Evolutionary conservation across 1,139 yeast genomes (phyloP).

Genomic region (Hyphopichia burtonii): DNA sequence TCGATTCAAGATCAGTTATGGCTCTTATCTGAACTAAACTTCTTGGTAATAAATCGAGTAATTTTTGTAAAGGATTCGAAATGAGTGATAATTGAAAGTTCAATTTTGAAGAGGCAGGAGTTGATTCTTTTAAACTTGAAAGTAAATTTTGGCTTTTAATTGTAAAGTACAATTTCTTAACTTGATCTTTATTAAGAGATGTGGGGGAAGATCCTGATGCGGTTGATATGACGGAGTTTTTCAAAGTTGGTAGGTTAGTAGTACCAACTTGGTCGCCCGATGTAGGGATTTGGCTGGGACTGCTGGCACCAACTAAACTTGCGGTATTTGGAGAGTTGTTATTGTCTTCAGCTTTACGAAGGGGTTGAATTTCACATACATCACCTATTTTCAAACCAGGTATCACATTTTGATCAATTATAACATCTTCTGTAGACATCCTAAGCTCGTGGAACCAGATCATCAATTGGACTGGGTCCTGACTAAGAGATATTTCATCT

Average conservation of each 20-base stretch:
- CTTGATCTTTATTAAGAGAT: neutral
- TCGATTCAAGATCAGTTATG: conserved; percentile 36
- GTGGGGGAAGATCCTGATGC: conserved; percentile 6
- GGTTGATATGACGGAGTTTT: neutral
- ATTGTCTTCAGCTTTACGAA: conserved; percentile 17
- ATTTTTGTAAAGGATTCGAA: conserved; percentile 60
- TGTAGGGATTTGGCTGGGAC: neutral
- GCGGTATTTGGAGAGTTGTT: neutral
- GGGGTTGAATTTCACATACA: conserved; percentile 60
- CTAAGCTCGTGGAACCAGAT: conserved; percentile 77
- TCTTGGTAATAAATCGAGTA: conserved; percentile 67
- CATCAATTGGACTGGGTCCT: conserved; percentile 45
- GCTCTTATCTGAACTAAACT: conserved; percentile 55
- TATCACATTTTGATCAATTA: conserved; percentile 56
- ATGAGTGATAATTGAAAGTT: conserved; percentile 52
- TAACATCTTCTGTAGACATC: conserved; percentile 55
- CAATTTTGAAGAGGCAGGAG: conserved; percentile 11
- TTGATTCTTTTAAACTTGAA: conserved; percentile 2
- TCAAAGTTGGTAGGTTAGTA: neutral
- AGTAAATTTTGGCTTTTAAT: neutral
- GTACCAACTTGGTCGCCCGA: neutral
- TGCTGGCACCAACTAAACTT: neutral
- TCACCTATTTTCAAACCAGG: conserved; percentile 67
- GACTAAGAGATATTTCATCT: neutral
- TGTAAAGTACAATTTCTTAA: conserved; percentile 37